A percentile compares a stretch with the other conserved stretches of the same genome.
Conservation (phyloP, 257 asterid species). For the Perilla frutescens region DNA sequence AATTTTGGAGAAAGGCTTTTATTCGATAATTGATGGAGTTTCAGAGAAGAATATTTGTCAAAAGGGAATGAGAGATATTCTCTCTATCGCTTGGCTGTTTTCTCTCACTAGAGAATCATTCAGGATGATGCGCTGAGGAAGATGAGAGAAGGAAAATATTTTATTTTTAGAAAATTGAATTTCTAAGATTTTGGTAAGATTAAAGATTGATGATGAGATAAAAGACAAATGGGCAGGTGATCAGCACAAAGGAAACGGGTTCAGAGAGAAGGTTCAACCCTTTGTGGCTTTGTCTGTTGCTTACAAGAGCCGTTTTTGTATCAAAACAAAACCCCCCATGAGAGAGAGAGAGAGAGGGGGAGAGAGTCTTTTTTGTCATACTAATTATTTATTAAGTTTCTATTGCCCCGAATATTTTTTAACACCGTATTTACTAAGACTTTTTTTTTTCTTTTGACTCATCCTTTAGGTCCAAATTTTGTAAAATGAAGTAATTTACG, state of each 20-base stretch:
- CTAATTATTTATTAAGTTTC: background rate
- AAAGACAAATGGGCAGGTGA: conserved; percentile 46
- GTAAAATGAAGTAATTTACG: too few relatives aligned
- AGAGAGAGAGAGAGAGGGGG: background rate
- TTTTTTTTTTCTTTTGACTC: background rate
- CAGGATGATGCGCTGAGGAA: conserved; percentile 37
- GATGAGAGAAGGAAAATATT: conserved; percentile 19
- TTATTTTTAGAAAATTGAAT: background rate
- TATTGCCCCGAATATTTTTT: background rate
- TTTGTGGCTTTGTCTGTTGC: conserved; percentile 39
- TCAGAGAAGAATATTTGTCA: conserved; percentile 54
- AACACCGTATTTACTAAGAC: too few relatives aligned
- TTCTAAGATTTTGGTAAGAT: conserved; percentile 28
- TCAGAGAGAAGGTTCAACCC: conserved; percentile 37
- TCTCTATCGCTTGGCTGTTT: conserved; percentile 31
- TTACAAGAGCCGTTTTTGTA: conserved; percentile 35
- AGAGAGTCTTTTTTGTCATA: background rate
- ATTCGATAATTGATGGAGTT: conserved; percentile 47
- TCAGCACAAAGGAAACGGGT: conserved; percentile 55
- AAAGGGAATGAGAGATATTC: conserved; percentile 47
- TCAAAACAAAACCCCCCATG: conserved; percentile 13
- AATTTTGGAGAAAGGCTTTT: conserved; percentile 40
- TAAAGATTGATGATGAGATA: conserved; percentile 21
- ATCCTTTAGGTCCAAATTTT: background rate
- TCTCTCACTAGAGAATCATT: conserved; percentile 36